A percentile compares a stretch with the other conserved stretches of the same genome.
Conservation (phyloP, 768 basidiomycete species). For the Dioszegia hungarica region DNA sequence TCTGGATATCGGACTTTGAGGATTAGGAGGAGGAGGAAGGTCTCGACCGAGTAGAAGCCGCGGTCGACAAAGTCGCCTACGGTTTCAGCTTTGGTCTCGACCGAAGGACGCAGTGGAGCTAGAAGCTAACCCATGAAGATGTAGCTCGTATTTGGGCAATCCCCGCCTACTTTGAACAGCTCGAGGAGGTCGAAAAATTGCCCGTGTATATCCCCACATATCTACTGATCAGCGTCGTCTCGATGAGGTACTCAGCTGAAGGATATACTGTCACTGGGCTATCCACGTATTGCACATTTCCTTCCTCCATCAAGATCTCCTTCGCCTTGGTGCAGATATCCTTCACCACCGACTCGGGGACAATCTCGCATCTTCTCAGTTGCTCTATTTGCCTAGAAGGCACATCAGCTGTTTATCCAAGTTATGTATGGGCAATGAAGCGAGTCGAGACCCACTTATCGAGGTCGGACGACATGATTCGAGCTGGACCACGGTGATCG, state of each 20-base stretch:
- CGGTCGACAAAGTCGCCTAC: constrained; percentile 97
- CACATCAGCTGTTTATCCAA: background rate
- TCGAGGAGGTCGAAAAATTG: constrained; percentile 93
- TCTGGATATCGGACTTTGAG: constrained; percentile 96
- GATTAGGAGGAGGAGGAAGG: constrained; percentile 78
- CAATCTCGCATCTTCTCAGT: constrained; percentile 85
- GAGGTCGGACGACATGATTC: constrained; percentile 37
- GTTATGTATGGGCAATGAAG: background rate
- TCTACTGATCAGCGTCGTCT: constrained; percentile 28
- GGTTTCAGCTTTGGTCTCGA: background rate
- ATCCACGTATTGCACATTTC: constrained; percentile 93
- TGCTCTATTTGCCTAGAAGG: constrained; percentile 80
- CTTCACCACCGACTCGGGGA: constrained; percentile 94
- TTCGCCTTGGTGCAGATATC: constrained; percentile 90
- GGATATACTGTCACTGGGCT: constrained; percentile 72
- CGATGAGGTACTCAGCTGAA: background rate
- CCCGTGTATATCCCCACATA: constrained; percentile 86
- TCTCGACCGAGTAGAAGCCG: constrained; percentile 93
- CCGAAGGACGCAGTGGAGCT: background rate
- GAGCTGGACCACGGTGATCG: background rate
- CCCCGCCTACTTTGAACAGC: constrained; percentile 78
- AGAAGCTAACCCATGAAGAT: constrained; percentile 68
- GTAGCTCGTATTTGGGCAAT: constrained; percentile 83
- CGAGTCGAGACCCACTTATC: constrained; percentile 32
- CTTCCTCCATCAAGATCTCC: constrained; percentile 95